phyloP scores from a whole-genome alignment of 2,329 filamentous ascomycete species.

The Talaromyces sp. region DNA sequence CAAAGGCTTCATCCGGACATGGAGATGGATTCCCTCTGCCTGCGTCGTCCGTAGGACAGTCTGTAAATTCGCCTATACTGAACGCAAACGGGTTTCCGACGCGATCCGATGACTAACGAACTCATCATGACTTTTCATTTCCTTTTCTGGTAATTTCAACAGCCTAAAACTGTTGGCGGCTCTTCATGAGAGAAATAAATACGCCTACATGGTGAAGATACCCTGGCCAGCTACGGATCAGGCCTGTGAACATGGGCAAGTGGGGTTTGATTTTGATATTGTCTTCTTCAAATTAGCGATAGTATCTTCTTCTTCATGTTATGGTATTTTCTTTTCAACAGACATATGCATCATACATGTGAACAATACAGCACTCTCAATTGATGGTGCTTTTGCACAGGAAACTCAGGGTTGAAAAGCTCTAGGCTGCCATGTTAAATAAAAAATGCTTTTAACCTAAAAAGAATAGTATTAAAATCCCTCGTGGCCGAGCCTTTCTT shows the following conservation, averaged over 20 bases:
- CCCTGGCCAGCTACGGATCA: background rate
- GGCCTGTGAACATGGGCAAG: background rate
- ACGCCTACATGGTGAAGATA: background rate
- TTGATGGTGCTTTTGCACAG: background rate
- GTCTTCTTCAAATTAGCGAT: background rate
- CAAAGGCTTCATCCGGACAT: constrained; percentile 47
- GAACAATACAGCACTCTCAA: background rate
- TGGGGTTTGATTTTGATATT: background rate
- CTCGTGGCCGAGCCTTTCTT: background rate
- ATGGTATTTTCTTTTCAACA: background rate
- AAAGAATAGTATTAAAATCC: background rate
- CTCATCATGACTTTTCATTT: background rate
- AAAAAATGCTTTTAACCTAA: background rate
- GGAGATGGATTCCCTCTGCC: constrained; percentile 38
- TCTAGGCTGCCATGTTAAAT: background rate
- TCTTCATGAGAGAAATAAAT: background rate
- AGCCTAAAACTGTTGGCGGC: background rate
- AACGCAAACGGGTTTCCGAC: constrained; percentile 4
- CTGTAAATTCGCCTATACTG: background rate
- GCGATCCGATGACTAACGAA: constrained; percentile 1
- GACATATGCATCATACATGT: background rate
- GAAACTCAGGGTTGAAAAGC: background rate
- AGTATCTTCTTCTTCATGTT: background rate
- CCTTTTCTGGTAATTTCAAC: background rate
- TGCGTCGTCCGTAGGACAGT: constrained; percentile 7